Percentiles rank a stretch among this genome's conserved stretches.
Conservation (phyloP, 2,329 filamentous ascomycete species). For the Pseudogymnoascus sp. region DNA sequence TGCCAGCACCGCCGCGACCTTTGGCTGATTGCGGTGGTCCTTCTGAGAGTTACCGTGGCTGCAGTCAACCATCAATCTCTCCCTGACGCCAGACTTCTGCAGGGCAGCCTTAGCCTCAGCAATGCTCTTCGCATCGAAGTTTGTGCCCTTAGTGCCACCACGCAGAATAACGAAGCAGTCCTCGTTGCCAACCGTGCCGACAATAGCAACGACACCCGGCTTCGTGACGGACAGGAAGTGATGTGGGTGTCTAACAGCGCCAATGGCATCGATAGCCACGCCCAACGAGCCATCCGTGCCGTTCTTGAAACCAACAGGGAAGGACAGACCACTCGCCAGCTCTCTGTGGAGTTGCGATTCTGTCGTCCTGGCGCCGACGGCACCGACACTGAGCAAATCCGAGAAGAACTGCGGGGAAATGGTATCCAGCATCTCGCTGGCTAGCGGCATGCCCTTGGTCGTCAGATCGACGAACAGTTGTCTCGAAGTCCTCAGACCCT, state of each 20-base stretch:
- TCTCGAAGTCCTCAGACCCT: conserved; percentile 77
- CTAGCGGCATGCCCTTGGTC: conserved; percentile 86
- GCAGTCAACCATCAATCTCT: conserved; percentile 94
- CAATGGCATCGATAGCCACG: conserved; percentile 92
- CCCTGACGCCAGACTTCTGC: conserved; percentile 61
- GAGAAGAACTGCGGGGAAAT: conserved; percentile 96
- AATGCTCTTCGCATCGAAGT: conserved; percentile 83
- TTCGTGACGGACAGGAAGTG: conserved; percentile 98
- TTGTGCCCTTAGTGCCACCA: conserved; percentile 86
- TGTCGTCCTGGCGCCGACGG: conserved; percentile 91
- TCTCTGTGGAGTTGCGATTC: conserved; percentile 95
- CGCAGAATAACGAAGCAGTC: conserved; percentile 96
- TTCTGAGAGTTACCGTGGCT: conserved; percentile 94
- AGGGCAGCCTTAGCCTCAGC: conserved; percentile 74
- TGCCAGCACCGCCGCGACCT: conserved; percentile 74
- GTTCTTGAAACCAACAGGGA: conserved; percentile 99
- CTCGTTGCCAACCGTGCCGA: conserved; percentile 88
- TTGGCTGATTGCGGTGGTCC: conserved; percentile 95
- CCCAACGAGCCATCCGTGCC: conserved; percentile 86
- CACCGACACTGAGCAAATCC: conserved; percentile 83
- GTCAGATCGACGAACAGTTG: conserved; percentile 93
- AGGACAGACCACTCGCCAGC: conserved; percentile 84
- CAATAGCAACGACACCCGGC: conserved; percentile 88
- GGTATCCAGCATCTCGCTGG: conserved; percentile 95
- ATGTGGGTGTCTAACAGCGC: conserved; percentile 82